Evolutionary conservation across 2,329 filamentous ascomycete genomes (phyloP), one percentile per base, ranked within the genome.

Genomic region (Cladophialophora psammophila): DNA sequence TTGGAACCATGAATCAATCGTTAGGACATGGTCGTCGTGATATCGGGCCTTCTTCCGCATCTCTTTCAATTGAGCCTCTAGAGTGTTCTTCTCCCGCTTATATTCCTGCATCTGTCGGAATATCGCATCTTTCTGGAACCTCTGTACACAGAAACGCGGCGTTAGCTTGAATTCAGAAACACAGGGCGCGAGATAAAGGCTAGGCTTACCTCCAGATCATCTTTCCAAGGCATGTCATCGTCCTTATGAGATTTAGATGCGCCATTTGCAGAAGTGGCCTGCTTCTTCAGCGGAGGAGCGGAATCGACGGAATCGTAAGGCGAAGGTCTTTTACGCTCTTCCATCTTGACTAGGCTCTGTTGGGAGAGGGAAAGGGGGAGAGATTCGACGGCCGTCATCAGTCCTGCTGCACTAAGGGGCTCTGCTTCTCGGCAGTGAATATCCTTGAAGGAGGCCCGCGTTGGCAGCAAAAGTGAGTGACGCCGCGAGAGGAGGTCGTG

Each of bases 61-160:
- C 72, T 96, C 91, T 76, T 90, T 90, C 69, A 97, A 83, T 76
- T 92, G 91, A 66, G 88, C 84, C 81, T 98, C 94, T 69, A 96
- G 83, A 48, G 91, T 91, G 65, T 86, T 85, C 77, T 93, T 94
- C 78, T 96, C 93, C 74, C 95, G 90, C 81, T 96, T 97, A 80
- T 96, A 97, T 80, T 98, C 95, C 77, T 93, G 92, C 93, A 99
- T 97, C 81, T 97, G 94, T 66, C 96, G 92, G 75, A 92, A 90
- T 78, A 99, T 97, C 71, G 95, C 95, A 83, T 97, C 95, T 82
- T 98, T 99, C 81, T 94, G 91, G 76, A 91, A 95, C 77, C 91
- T 88, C 93, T 96, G 80, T 74, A 50, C 10, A 40, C 26, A 52
- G 13, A 48, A 59, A 42, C 15, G 20, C n/a, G 15, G 36, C 26